These are phyloP conservation scores for Neofusicoccum umdonicola DNA, from an alignment of 2,329 filamentous ascomycete genomes.

Conservation along the genomic window DNA sequence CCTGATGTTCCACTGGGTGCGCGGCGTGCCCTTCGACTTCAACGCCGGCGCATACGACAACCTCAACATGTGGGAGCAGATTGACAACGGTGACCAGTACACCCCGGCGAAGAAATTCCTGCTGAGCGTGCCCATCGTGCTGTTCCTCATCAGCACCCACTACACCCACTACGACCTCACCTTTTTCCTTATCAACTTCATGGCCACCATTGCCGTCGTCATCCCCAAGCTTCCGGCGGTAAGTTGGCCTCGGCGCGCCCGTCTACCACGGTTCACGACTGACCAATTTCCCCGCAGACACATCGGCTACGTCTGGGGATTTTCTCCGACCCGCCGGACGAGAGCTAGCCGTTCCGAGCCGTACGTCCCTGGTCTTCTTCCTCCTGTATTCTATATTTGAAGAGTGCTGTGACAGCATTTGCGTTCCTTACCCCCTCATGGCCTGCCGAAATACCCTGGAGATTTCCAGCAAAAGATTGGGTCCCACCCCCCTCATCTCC, in stretches of 20 bases:
- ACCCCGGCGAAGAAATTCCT: conserved; percentile 98
- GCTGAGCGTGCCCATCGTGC: conserved; percentile 85
- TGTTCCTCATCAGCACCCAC: conserved; percentile 96
- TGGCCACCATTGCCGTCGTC: conserved; percentile 87
- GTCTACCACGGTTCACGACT: neutral
- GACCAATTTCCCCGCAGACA: conserved; percentile 24
- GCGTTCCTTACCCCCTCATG: conserved; percentile 13
- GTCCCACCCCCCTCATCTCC: neutral
- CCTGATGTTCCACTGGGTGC: conserved; percentile 99
- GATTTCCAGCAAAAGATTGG: conserved; percentile 12
- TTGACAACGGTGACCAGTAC: conserved; percentile 98
- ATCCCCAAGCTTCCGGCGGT: conserved; percentile 96
- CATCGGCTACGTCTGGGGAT: conserved; percentile 40
- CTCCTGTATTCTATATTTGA: conserved; percentile 17
- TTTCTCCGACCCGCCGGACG: conserved; percentile 39
- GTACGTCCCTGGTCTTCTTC: conserved; percentile 15
- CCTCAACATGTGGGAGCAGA: conserved; percentile 99
- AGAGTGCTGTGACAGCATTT: conserved; percentile 15
- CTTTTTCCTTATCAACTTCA: conserved; percentile 96
- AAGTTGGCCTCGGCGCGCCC: conserved; percentile 43
- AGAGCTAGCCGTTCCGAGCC: conserved; percentile 20
- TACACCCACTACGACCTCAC: conserved; percentile 98
- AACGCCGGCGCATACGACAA: conserved; percentile 98
- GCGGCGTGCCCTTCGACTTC: conserved; percentile 97
- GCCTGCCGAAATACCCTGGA: conserved; percentile 7